Conservation (phyloP, 2,329 filamentous ascomycete genomes). For the Ilyonectria destructans region DNA sequence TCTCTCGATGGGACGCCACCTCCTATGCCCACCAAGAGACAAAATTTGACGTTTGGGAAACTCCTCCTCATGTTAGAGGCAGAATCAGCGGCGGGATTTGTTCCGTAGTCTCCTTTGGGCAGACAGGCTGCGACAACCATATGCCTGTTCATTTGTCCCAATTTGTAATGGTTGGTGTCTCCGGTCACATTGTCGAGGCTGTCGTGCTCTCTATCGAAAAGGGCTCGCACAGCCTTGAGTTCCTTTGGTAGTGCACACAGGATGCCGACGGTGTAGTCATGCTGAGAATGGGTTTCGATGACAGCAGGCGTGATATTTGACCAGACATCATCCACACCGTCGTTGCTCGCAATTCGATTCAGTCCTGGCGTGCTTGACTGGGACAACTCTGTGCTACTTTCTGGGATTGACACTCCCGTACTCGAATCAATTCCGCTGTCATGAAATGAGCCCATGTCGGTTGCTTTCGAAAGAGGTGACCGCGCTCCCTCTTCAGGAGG, state of each 20-base stretch:
- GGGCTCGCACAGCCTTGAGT: slow-evolving; percentile 25
- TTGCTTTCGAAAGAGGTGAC: background rate
- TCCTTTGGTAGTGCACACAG: slow-evolving; percentile 33
- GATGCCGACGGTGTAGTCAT: slow-evolving; percentile 29
- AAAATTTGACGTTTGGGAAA: slow-evolving; percentile 21
- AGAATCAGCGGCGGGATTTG: slow-evolving; percentile 28
- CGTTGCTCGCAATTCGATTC: background rate
- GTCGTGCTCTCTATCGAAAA: slow-evolving; percentile 30
- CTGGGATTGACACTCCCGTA: background rate
- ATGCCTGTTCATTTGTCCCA: slow-evolving; percentile 33
- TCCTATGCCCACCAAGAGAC: slow-evolving; percentile 28
- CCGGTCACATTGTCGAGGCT: background rate
- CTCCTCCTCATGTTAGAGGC: slow-evolving; percentile 34
- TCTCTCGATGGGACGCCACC: slow-evolving; percentile 19
- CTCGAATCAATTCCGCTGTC: slow-evolving; percentile 1
- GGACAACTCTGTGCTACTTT: too few species aligned
- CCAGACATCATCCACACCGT: background rate
- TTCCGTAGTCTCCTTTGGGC: slow-evolving; percentile 33
- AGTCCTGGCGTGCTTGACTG: background rate
- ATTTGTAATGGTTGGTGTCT: slow-evolving; percentile 30
- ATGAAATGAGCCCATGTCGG: background rate
- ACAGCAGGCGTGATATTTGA: background rate
- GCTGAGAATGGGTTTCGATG: background rate
- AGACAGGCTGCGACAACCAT: slow-evolving; percentile 37
- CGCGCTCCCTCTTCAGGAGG: background rate